Evolutionary conservation across 108 stramenopile species (phyloP), one percentile per base, ranked within the genome.

Genomic region (Nannochloropsis salina): DNA sequence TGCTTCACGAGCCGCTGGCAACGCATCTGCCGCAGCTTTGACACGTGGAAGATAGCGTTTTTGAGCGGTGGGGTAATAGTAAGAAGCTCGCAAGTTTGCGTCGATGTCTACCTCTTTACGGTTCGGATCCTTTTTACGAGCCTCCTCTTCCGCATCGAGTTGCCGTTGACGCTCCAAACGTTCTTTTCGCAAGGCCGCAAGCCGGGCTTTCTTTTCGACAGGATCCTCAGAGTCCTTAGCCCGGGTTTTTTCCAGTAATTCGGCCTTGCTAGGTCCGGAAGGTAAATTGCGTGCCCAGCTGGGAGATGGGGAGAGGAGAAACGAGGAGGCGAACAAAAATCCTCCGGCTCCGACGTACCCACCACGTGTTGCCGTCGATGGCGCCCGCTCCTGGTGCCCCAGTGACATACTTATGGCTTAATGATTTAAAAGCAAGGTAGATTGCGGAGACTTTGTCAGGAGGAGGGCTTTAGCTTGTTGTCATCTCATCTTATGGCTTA

Each of bases 201-300:
- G 61, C 3, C 61, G 61, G 15, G 61, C 61, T 74, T 74, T 74
- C 61, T 74, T 74, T n/a, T 74, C 61, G 4, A 74, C 61, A n/a
- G 61, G 61, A n/a, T 74, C 61, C 61, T 74, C 61, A 2, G 61
- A n/a, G 61, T 74, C 61, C 61, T 74, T 74, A n/a, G 15, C n/a
- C n/a, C 61, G 1, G 61, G 61, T 74, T 74, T 74, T 74, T n/a
- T 74, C 61, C 61, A 74, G 61, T 15, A 74, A n/a, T n/a, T 74
- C 61, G 61, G 61, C 15, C 61, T 74, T 74, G 61, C 61, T 74
- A n/a, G 61, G 61, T 74, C 61, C 61, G 20, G 61, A 6, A 6
- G 61, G 61, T n/a, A 74, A n/a, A n/a, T n/a, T n/a, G 61, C 61
- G 61, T 74, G 61, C 61, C 61, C 61, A 74, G 61, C 20, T 74